These are phyloP conservation scores for Fusarium heterosporum DNA, from an alignment of 2,329 filamentous ascomycete genomes.

Conservation along the genomic window DNA sequence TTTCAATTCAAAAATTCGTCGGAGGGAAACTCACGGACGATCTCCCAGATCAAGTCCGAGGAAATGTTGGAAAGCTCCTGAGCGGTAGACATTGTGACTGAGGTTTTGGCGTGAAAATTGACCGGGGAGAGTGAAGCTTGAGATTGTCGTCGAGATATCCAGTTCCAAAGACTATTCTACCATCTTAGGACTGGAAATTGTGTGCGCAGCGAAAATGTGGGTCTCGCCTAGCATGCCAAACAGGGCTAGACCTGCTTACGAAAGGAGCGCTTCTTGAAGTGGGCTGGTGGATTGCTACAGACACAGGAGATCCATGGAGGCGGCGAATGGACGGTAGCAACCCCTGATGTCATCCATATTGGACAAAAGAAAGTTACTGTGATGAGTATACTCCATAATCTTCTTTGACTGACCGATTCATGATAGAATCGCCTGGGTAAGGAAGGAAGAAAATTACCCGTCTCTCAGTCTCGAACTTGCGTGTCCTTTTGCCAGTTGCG, in stretches of 20 bases:
- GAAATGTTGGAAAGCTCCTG: conserved; percentile 78
- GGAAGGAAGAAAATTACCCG: too few relatives aligned
- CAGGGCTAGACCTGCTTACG: conserved; percentile 43
- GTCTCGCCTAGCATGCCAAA: conserved; percentile 50
- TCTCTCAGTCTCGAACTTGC: conserved; percentile 2
- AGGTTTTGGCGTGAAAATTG: conserved; percentile 47
- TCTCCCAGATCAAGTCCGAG: conserved; percentile 92
- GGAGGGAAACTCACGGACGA: conserved; percentile 83
- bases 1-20: conserved; percentile 14
- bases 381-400: not conserved
- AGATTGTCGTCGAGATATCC: conserved; percentile 48
- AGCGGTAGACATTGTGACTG: conserved; percentile 66
- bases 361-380: not conserved
- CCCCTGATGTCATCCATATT: conserved; percentile 22
- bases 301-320: conserved; percentile 11
- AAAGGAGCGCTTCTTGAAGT: not conserved
- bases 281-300: not conserved
- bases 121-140: conserved; percentile 44
- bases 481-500: conserved; percentile 20
- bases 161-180: conserved; percentile 24
- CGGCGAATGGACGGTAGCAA: conserved; percentile 13
- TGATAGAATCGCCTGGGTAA: not conserved
- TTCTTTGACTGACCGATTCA: not conserved
- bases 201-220: conserved; percentile 53
- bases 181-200: conserved; percentile 43